Conservation (phyloP, 257 asterid species). For the Solanum arcanum region DNA sequence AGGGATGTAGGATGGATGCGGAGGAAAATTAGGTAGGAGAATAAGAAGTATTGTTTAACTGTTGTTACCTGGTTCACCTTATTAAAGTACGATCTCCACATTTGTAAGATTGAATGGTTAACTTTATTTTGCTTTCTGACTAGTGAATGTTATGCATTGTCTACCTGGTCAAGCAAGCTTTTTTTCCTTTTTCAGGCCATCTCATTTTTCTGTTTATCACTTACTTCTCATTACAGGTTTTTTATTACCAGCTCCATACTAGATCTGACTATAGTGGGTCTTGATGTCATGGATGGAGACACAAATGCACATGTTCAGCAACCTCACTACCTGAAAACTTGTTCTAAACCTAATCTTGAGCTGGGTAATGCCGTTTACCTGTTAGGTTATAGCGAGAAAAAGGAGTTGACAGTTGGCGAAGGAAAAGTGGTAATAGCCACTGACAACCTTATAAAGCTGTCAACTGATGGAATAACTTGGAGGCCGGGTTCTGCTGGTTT, state of each 20-base stretch:
- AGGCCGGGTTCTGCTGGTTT: slow-evolving; percentile 97
- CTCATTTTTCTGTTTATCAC: neutral
- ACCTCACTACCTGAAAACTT: slow-evolving; percentile 61
- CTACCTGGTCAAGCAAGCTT: neutral
- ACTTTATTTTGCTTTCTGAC: neutral
- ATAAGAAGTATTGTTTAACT: neutral
- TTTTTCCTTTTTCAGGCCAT: neutral
- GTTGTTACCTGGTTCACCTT: neutral
- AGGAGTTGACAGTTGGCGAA: slow-evolving; percentile 76
- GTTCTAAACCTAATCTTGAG: slow-evolving; percentile 72
- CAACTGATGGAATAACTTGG: slow-evolving; percentile 80
- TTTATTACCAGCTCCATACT: slow-evolving; percentile 90
- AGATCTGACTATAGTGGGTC: slow-evolving; percentile 94
- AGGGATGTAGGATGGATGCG: neutral
- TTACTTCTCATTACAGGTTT: slow-evolving; percentile 48
- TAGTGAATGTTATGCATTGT: neutral
- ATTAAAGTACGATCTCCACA: neutral
- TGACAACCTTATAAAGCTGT: slow-evolving; percentile 83
- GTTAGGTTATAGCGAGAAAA: slow-evolving; percentile 60
- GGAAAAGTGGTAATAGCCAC: slow-evolving; percentile 95
- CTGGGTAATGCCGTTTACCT: slow-evolving; percentile 76
- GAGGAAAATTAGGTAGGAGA: neutral
- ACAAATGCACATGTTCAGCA: slow-evolving; percentile 46
- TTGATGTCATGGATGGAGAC: slow-evolving; percentile 78
- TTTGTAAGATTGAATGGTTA: neutral